Conservation (phyloP, 306 rosid genomes). For the Prunus dulcis region DNA sequence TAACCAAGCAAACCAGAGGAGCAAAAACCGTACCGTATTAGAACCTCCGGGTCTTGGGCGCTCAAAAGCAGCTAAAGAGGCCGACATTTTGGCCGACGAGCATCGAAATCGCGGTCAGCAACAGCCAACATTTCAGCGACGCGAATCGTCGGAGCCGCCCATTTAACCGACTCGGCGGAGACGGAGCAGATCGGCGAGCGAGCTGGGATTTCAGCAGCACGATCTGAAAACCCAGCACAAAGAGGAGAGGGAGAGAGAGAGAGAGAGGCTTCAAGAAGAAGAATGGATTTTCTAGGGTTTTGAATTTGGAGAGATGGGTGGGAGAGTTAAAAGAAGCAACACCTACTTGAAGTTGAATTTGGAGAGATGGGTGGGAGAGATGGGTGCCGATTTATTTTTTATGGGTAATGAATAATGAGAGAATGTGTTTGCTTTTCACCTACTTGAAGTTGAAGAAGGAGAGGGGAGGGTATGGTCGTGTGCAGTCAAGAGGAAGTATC, state of each 20-base stretch:
- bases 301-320: neutral
- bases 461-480: slow-evolving; percentile 35
- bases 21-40: slow-evolving; percentile 59
- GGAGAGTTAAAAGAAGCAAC: slow-evolving; percentile 17
- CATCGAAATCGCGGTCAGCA: slow-evolving; percentile 38
- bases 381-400: too few species aligned
- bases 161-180: slow-evolving; percentile 26
- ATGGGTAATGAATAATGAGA: slow-evolving; percentile 8
- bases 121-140: slow-evolving; percentile 32
- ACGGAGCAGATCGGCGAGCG: slow-evolving; percentile 35
- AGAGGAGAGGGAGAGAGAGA: neutral
- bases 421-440: slow-evolving; percentile 65
- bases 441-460: slow-evolving; percentile 24
- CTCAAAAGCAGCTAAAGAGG: slow-evolving; percentile 83
- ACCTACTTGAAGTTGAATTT: too few species aligned
- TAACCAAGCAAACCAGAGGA: slow-evolving; percentile 20
- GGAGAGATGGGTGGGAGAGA: too few species aligned
- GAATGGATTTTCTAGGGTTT: slow-evolving; percentile 11
- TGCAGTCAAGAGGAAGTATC: slow-evolving; percentile 38
- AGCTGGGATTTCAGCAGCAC: slow-evolving; percentile 17
- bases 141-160: slow-evolving; percentile 18
- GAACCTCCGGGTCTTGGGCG: slow-evolving; percentile 74
- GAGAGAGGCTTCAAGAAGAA: neutral
- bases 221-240: slow-evolving; percentile 33
- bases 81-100: slow-evolving; percentile 65